Percentiles rank a stretch among this genome's conserved stretches.
phyloP scores from a whole-genome alignment of 106 monocot genomes.

The Acorus calamus region DNA sequence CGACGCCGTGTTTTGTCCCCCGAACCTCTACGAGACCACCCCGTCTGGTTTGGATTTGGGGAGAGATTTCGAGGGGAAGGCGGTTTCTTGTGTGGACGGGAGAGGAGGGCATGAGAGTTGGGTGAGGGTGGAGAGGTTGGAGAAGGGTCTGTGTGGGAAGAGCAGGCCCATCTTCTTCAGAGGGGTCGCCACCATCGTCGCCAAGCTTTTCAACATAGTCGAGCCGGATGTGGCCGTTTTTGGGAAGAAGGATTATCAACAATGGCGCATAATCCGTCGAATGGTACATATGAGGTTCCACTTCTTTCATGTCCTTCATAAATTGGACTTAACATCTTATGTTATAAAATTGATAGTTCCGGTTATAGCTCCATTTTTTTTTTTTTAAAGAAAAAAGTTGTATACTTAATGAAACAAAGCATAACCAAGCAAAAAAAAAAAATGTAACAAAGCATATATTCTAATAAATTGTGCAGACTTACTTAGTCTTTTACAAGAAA shows the following conservation, averaged over 20 bases:
- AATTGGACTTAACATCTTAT: too few relatives aligned
- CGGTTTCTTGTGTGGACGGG: conserved; percentile 25
- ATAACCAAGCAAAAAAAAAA: too few relatives aligned
- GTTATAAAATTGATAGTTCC: too few relatives aligned
- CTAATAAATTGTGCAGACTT: too few relatives aligned
- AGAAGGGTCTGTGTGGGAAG: conserved; percentile 78
- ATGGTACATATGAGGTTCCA: conserved; percentile 39
- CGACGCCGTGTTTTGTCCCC: conserved; percentile 66
- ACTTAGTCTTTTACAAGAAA: too few relatives aligned
- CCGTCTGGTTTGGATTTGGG: neutral
- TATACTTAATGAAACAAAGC: too few relatives aligned
- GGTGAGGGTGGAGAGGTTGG: conserved; percentile 82
- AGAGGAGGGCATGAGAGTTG: conserved; percentile 60
- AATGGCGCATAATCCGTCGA: conserved; percentile 73
- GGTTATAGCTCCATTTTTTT: too few relatives aligned
- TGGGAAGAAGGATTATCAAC: conserved; percentile 99
- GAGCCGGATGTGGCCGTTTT: conserved; percentile 92
- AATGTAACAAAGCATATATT: too few relatives aligned
- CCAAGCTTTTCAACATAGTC: conserved; percentile 85
- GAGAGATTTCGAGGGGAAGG: neutral
- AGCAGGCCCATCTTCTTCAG: conserved; percentile 79
- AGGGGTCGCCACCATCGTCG: conserved; percentile 81
- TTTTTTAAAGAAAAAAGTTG: too few relatives aligned
- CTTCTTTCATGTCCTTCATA: neutral
- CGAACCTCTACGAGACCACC: conserved; percentile 38